Evolutionary conservation across 2,329 filamentous ascomycete genomes (phyloP).

Genomic region (Pseudogymnoascus sp.): DNA sequence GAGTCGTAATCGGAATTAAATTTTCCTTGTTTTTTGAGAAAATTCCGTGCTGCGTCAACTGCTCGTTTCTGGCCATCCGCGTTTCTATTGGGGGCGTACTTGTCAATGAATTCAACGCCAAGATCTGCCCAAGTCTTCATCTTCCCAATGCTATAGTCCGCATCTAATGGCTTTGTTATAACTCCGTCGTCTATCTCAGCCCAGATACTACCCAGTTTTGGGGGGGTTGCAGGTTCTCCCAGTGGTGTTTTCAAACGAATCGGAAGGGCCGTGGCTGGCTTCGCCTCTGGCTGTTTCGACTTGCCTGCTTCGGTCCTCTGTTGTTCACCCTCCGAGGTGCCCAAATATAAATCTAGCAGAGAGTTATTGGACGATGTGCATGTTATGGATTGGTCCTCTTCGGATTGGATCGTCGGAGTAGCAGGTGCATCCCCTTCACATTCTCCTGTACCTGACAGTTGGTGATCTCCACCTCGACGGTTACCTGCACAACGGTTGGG

Average conservation of each 20-base stretch:
- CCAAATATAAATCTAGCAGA: background rate
- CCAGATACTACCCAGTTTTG: background rate
- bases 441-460: background rate
- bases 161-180: background rate
- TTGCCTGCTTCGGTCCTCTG: background rate
- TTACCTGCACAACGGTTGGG: background rate
- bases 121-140: slow-evolving; percentile 1
- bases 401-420: background rate
- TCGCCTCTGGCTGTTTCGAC: background rate
- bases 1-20: background rate
- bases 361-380: background rate
- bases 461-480: background rate
- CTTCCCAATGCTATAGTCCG: background rate
- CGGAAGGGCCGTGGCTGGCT: background rate
- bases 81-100: background rate
- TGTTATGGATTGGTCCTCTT: background rate
- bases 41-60: slow-evolving; percentile 9
- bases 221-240: background rate
- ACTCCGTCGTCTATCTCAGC: background rate
- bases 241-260: background rate
- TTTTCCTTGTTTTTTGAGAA: slow-evolving; percentile 13
- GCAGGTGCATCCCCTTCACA: background rate
- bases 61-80: background rate
- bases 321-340: background rate
- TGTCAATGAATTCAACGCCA: background rate